A percentile compares a stretch with the other conserved stretches of the same genome.
These are phyloP conservation scores for Aureobasidium leucospermi DNA, from an alignment of 2,329 filamentous ascomycete species.

Conservation along the genomic window DNA sequence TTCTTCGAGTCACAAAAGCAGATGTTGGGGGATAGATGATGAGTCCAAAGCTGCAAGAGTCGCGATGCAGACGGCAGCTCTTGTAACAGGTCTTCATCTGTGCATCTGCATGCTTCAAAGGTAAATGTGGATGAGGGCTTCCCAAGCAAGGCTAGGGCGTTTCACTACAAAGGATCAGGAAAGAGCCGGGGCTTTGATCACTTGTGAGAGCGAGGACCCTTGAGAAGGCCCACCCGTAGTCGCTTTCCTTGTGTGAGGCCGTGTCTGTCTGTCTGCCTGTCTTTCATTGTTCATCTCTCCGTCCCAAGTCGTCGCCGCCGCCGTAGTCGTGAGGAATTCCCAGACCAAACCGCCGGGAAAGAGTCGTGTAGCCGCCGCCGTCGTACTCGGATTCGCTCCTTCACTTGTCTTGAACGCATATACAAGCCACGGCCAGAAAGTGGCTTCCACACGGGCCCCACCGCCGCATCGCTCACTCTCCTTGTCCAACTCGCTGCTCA, in stretches of 20 bases:
- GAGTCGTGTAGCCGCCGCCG: background rate
- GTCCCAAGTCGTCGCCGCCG: slow-evolving; percentile 5
- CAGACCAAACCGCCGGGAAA: background rate
- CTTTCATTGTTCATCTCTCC: slow-evolving; percentile 3
- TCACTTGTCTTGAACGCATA: background rate
- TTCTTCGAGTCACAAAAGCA: background rate
- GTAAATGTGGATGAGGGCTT: background rate
- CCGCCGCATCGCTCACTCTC: background rate
- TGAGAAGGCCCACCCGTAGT: background rate
- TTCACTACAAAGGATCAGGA: background rate
- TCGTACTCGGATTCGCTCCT: background rate
- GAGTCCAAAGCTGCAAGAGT: background rate
- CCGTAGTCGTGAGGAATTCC: background rate
- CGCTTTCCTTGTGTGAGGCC: background rate
- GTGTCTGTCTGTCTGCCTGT: background rate
- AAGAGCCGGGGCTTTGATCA: slow-evolving; percentile 2
- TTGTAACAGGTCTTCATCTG: background rate
- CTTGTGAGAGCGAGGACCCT: background rate
- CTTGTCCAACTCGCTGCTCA: background rate
- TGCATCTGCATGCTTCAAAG: background rate
- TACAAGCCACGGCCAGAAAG: slow-evolving; percentile 9
- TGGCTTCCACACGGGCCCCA: slow-evolving; percentile 8
- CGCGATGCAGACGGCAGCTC: background rate
- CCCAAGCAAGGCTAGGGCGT: background rate
- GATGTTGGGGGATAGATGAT: background rate